These are phyloP conservation scores for Penicillium simplicissimum DNA, from an alignment of 495 filamentous ascomycete genomes.

Conservation along the genomic window DNA sequence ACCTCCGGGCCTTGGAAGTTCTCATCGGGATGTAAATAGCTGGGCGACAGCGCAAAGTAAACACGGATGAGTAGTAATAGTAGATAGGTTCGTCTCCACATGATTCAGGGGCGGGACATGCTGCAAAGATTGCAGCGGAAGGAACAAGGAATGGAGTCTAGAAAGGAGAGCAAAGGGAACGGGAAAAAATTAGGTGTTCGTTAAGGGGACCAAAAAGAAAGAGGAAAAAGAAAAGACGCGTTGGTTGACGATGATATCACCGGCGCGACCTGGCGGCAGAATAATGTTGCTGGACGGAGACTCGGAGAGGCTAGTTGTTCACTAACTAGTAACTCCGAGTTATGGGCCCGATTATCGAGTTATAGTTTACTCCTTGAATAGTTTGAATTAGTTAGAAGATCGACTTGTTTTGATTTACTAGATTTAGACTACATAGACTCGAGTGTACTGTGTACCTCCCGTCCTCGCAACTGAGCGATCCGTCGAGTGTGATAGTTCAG, in stretches of 20 bases:
- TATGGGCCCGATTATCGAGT: neutral
- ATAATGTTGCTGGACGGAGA: slow-evolving; percentile 3
- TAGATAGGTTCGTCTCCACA: slow-evolving; percentile 92
- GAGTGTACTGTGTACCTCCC: slow-evolving; percentile 7
- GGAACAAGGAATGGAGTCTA: slow-evolving; percentile 6
- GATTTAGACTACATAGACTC: neutral
- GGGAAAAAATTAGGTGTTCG: neutral
- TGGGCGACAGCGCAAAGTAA: slow-evolving; percentile 91
- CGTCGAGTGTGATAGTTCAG: slow-evolving; percentile 5
- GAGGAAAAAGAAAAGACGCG: slow-evolving; percentile 12
- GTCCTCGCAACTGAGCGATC: neutral
- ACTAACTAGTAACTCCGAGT: slow-evolving; percentile 1
- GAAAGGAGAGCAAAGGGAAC: slow-evolving; percentile 5
- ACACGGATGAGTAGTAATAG: slow-evolving; percentile 81
- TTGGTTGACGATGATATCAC: slow-evolving; percentile 28
- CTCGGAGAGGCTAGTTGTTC: neutral
- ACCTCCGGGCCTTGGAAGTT: slow-evolving; percentile 98
- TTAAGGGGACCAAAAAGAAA: neutral
- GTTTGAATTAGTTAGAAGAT: neutral
- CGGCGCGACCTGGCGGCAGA: slow-evolving; percentile 14
- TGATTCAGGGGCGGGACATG: slow-evolving; percentile 42
- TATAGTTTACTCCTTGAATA: neutral
- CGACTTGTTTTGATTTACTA: neutral
- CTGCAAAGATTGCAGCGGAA: slow-evolving; percentile 13
- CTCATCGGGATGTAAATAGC: slow-evolving; percentile 97